Conservation (phyloP, 352 stramenopile species). For the Phytophthora pluvialis region DNA sequence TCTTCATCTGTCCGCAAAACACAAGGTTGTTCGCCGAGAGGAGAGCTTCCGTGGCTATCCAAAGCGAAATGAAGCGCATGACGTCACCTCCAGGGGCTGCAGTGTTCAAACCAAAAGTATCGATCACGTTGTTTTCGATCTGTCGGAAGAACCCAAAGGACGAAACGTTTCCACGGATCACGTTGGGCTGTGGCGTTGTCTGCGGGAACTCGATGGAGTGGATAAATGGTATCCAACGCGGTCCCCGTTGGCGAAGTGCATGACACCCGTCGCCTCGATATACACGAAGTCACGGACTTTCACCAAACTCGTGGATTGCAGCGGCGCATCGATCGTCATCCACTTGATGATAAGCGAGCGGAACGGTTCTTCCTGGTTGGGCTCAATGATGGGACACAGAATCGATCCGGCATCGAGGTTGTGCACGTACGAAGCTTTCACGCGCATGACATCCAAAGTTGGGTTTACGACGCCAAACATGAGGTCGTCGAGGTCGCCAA, state of each 20-base stretch:
- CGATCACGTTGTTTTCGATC: conserved; percentile 38
- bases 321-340: conserved; percentile 34
- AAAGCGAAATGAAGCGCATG: conserved; percentile 35
- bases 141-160: conserved; percentile 52
- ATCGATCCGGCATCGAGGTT: conserved; percentile 35
- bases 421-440: conserved; percentile 39
- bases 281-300: conserved; percentile 40
- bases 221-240: conserved; percentile 45
- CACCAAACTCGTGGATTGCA: conserved; percentile 23
- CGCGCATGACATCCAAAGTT: conserved; percentile 36
- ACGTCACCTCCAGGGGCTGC: conserved; percentile 35
- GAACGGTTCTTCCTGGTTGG: conserved; percentile 41
- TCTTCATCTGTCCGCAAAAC: conserved; percentile 60
- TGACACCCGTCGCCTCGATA: conserved; percentile 43
- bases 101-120: conserved; percentile 36
- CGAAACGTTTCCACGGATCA: conserved; percentile 46
- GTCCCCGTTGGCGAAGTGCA: conserved; percentile 23
- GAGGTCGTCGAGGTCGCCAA: conserved; percentile 42
- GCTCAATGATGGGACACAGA: conserved; percentile 29
- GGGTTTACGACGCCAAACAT: conserved; percentile 46
- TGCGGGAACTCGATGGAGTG: conserved; percentile 48
- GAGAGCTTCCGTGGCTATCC: conserved; percentile 34
- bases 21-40: conserved; percentile 40
- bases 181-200: conserved; percentile 31
- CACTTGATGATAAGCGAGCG: conserved; percentile 41